A percentile compares a stretch with the other conserved stretches of the same genome.
Conservation (phyloP, 2,329 filamentous ascomycete species). For the Aspergillus tanneri region DNA sequence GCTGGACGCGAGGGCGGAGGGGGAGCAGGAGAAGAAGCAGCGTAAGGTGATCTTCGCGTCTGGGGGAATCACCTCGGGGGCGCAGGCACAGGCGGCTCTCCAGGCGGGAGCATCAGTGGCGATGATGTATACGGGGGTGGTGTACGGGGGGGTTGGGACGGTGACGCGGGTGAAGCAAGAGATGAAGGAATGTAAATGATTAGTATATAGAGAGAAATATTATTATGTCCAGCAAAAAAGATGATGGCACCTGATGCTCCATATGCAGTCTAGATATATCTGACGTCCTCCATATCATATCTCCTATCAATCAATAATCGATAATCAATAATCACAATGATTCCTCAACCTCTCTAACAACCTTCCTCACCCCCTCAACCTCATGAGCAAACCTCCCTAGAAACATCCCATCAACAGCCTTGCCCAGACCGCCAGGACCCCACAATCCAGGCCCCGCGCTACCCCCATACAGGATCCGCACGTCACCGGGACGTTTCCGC, state of each 20-base stretch:
- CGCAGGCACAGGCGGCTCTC: constrained; percentile 76
- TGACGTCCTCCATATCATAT: no score
- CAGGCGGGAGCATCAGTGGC: constrained; percentile 88
- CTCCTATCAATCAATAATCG: no score
- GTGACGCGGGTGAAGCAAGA: constrained; percentile 54
- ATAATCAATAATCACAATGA: constrained; percentile 32
- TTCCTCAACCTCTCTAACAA: constrained; percentile 67
- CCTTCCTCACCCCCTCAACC: constrained; percentile 66
- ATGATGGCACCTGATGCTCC: no score
- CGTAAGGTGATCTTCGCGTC: constrained; percentile 87
- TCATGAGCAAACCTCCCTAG: constrained; percentile 80
- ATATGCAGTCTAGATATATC: no score
- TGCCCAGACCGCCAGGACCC: constrained; percentile 53
- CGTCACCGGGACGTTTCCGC: constrained; percentile 56
- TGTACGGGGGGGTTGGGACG: constrained; percentile 63
- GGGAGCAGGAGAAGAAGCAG: neutral
- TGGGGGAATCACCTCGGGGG: constrained; percentile 85
- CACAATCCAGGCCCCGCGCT: constrained; percentile 80
- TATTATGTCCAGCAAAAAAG: no score
- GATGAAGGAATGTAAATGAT: constrained; percentile 44
- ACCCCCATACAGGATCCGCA: constrained; percentile 76
- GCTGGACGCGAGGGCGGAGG: constrained; percentile 50
- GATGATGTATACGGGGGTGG: constrained; percentile 82
- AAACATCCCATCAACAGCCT: constrained; percentile 76
- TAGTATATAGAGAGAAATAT: no score